phyloP scores from a whole-genome alignment of 768 basidiomycete species.

The Tulasnella sp. region DNA sequence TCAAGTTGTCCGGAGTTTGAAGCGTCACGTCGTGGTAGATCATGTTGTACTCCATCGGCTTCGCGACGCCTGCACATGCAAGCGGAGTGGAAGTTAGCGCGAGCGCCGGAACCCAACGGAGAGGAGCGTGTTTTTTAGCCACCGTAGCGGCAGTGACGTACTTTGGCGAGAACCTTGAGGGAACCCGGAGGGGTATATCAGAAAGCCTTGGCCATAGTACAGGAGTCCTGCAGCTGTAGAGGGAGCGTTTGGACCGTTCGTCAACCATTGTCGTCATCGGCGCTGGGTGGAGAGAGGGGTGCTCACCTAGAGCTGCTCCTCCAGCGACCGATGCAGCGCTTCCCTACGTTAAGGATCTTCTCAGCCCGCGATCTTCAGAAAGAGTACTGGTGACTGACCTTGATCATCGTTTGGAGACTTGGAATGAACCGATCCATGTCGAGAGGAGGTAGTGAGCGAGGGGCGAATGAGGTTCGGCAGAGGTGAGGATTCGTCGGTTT shows the following conservation, averaged over 20 bases:
- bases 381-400: neutral
- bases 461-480: neutral
- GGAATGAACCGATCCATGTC: neutral
- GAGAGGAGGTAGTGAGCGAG: neutral
- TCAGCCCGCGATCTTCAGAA: neutral
- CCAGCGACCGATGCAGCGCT: constrained; percentile 7
- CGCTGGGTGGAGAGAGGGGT: neutral
- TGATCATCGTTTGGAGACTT: neutral
- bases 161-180: constrained; percentile 71
- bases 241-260: neutral
- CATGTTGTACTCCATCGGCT: constrained; percentile 56
- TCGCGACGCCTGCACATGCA: constrained; percentile 46
- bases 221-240: constrained; percentile 54
- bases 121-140: neutral
- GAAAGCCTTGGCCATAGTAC: constrained; percentile 75
- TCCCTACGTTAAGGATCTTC: neutral
- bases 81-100: neutral
- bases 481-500: neutral
- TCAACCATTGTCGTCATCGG: neutral
- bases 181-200: constrained; percentile 83
- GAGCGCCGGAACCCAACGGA: neutral
- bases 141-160: no score
- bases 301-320: constrained; percentile 1
- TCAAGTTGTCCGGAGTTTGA: constrained; percentile 57
- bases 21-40: constrained; percentile 67